A percentile compares a stretch with the other conserved stretches of the same genome.
These are phyloP conservation scores for Flammula alnicola DNA, from an alignment of 1,284 basidiomycete species.

Conservation along the genomic window DNA sequence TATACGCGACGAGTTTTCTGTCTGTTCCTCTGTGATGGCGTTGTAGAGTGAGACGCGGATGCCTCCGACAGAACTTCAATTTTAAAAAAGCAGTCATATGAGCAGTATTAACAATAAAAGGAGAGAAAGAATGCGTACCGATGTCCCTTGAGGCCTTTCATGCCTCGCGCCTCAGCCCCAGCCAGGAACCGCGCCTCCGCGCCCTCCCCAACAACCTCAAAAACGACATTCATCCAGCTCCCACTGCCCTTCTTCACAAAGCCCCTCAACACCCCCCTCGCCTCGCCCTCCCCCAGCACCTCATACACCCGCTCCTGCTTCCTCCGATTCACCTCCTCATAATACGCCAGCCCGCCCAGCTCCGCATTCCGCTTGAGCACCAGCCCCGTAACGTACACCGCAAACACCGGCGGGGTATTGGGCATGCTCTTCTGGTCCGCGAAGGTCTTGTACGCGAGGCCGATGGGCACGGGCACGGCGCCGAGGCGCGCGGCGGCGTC, in stretches of 20 bases:
- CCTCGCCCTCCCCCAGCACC: constrained; percentile 72
- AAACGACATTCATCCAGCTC: constrained; percentile 95
- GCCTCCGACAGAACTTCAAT: constrained; percentile 49
- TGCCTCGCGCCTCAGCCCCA: constrained; percentile 77
- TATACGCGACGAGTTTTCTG: constrained; percentile 66
- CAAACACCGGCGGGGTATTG: constrained; percentile 94
- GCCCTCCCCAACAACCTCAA: constrained; percentile 73
- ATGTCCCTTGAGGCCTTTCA: constrained; percentile 91
- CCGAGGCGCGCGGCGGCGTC: constrained; percentile 80
- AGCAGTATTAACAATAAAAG: background rate
- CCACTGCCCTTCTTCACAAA: constrained; percentile 76
- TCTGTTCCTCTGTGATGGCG: constrained; percentile 85
- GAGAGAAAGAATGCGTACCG: constrained; percentile 69
- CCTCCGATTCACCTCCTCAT: constrained; percentile 67
- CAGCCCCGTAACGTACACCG: constrained; percentile 91
- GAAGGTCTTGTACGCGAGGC: constrained; percentile 86
- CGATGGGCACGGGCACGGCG: constrained; percentile 77
- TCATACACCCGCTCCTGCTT: constrained; percentile 82
- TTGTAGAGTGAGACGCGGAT: constrained; percentile 96
- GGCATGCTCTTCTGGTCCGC: constrained; percentile 85
- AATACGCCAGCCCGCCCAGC: constrained; percentile 75
- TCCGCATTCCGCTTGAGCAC: constrained; percentile 78
- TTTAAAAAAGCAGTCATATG: constrained; percentile 7
- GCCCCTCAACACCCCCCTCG: constrained; percentile 65
- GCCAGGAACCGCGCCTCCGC: constrained; percentile 76